Percentiles rank a stretch among this genome's conserved stretches.
phyloP scores from a whole-genome alignment of 306 rosid genomes.

The Castanea mollissima region DNA sequence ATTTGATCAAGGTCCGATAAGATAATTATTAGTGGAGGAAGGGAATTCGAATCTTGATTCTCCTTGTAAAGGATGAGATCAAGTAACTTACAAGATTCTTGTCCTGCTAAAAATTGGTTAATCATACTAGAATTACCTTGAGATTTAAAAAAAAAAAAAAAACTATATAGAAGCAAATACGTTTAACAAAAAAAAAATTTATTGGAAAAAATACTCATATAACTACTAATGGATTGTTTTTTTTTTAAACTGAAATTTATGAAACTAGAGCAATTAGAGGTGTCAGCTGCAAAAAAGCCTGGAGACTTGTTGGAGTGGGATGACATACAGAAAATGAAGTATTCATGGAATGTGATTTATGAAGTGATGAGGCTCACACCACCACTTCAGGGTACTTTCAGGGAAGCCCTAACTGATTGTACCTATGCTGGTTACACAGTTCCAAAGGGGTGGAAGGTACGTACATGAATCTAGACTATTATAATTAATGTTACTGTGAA shows the following conservation, averaged over 20 bases:
- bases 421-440: slow-evolving; percentile 36
- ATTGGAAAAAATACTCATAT: too few relatives aligned
- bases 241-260: not conserved
- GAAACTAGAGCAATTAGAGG: slow-evolving; percentile 33
- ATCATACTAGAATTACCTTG: too few relatives aligned
- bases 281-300: slow-evolving; percentile 17
- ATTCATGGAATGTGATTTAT: slow-evolving; percentile 34
- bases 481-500: not conserved
- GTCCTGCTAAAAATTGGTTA: too few relatives aligned
- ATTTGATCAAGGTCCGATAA: too few relatives aligned
- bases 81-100: too few relatives aligned
- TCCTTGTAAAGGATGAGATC: too few relatives aligned
- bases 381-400: slow-evolving; percentile 45
- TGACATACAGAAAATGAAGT: slow-evolving; percentile 36
- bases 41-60: too few relatives aligned
- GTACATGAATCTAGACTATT: not conserved
- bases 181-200: too few relatives aligned
- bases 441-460: slow-evolving; percentile 50
- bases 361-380: slow-evolving; percentile 46
- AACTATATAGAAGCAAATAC: too few relatives aligned
- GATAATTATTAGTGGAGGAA: too few relatives aligned
- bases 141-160: too few relatives aligned
- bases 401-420: slow-evolving; percentile 32
- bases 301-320: slow-evolving; percentile 36
- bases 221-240: too few relatives aligned